A percentile compares a stretch with the other conserved stretches of the same genome.
These are phyloP conservation scores for Psilocybe tampanensis DNA, from an alignment of 768 basidiomycete species.

Conservation along the genomic window DNA sequence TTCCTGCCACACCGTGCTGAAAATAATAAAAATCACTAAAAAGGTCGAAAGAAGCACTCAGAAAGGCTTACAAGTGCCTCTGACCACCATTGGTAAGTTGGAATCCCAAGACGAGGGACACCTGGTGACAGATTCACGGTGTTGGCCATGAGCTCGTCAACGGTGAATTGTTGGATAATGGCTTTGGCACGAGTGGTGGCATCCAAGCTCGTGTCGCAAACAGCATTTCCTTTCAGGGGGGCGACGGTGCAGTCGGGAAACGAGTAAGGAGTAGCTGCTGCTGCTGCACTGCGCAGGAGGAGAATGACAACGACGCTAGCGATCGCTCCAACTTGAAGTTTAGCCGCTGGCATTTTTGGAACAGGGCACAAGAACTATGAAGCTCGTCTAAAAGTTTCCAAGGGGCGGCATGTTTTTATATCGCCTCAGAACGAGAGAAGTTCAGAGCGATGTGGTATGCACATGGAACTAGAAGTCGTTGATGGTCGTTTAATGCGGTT, in stretches of 20 bases:
- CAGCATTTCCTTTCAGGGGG: conserved; percentile 45
- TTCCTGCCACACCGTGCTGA: conserved; percentile 57
- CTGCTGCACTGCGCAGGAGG: conserved; percentile 12
- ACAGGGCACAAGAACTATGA: background rate
- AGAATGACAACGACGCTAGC: conserved; percentile 13
- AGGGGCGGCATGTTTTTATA: background rate
- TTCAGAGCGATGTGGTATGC: conserved; percentile 1
- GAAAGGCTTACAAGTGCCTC: conserved; percentile 49
- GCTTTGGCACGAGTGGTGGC: conserved; percentile 50
- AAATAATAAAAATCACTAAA: background rate
- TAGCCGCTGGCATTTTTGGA: conserved; percentile 9
- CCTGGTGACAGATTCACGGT: conserved; percentile 52
- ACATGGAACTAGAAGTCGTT: conserved; percentile 10
- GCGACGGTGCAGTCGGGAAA: conserved; percentile 54
- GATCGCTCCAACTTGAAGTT: conserved; percentile 10
- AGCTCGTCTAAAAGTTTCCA: background rate
- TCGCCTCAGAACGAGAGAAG: background rate
- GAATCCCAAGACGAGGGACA: conserved; percentile 56
- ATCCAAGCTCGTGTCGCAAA: conserved; percentile 50
- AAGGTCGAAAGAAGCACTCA: background rate
- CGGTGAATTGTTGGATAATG: conserved; percentile 49
- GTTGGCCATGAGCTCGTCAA: conserved; percentile 52
- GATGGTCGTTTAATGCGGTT: background rate
- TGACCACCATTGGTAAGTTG: conserved; percentile 63
- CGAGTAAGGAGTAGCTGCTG: conserved; percentile 25